Evolutionary conservation across 441 rosid genomes (phyloP).

Genomic region (Daphne laureola): DNA sequence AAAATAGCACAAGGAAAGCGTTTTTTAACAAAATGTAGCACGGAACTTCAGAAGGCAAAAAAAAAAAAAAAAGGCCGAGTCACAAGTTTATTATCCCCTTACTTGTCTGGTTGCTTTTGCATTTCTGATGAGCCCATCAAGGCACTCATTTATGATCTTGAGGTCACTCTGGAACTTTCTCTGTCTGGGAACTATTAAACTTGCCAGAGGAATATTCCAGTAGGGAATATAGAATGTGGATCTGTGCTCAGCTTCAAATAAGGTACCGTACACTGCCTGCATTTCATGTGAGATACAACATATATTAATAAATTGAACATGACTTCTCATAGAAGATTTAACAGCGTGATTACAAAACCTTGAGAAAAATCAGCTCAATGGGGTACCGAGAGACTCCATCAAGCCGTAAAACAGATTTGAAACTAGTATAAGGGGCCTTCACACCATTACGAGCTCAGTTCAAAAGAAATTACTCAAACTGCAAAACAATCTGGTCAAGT

Average conservation of each 20-base stretch:
- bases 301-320: background rate
- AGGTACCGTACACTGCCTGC: slow-evolving; percentile 96
- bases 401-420: too few species aligned
- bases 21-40: too few species aligned
- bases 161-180: slow-evolving; percentile 77
- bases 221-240: slow-evolving; percentile 96
- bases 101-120: slow-evolving; percentile 94
- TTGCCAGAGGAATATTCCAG: slow-evolving; percentile 89
- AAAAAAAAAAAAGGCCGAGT: background rate
- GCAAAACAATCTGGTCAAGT: too few species aligned
- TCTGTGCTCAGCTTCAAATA: slow-evolving; percentile 96
- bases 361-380: too few species aligned
- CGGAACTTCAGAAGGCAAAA: too few species aligned
- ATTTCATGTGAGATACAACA: background rate
- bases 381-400: too few species aligned
- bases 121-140: slow-evolving; percentile 85
- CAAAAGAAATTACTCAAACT: too few species aligned
- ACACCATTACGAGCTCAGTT: too few species aligned
- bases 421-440: too few species aligned
- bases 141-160: slow-evolving; percentile 82
- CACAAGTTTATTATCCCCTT: slow-evolving; percentile 8
- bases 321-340: too few species aligned
- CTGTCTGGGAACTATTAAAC: slow-evolving; percentile 90
- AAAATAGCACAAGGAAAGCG: too few species aligned
- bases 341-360: too few species aligned